phyloP scores from a whole-genome alignment of 2,329 filamentous ascomycete species.

The Aspergillus neotritici region DNA sequence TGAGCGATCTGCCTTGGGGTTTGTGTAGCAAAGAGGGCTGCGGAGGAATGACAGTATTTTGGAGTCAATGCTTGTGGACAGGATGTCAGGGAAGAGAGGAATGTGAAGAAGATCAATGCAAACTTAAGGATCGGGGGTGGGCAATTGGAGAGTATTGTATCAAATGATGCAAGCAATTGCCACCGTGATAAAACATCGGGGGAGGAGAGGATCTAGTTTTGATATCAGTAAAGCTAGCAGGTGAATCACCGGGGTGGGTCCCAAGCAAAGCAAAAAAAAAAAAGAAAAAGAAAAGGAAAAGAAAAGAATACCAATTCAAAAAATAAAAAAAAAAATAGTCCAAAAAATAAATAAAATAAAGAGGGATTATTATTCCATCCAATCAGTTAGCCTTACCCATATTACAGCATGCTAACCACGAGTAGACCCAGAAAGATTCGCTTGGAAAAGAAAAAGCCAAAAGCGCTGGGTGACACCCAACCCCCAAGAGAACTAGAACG shows the following conservation, averaged over 20 bases:
- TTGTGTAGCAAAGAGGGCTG: constrained; percentile 13
- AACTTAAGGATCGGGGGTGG: no score
- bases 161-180: constrained; percentile 1
- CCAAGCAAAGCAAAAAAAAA: background rate
- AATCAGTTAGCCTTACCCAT: no score
- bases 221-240: constrained; percentile 4
- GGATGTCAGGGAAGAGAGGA: constrained; percentile 2
- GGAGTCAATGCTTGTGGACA: background rate
- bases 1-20: constrained; percentile 9
- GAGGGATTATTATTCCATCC: no score
- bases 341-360: background rate
- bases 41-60: constrained; percentile 4
- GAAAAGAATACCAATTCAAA: background rate
- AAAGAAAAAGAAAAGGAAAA: background rate
- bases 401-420: no score
- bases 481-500: constrained; percentile 7
- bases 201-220: background rate
- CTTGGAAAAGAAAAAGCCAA: no score
- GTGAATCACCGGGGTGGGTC: constrained; percentile 6
- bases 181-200: constrained; percentile 7
- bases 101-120: background rate
- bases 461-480: constrained; percentile 11
- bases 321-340: background rate
- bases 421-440: no score
- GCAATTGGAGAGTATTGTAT: constrained; percentile 10